Percentiles rank a stretch among this genome's conserved stretches.
These are phyloP conservation scores for Xylariaceae sp. DNA, from an alignment of 2,329 filamentous ascomycete genomes.

Conservation along the genomic window DNA sequence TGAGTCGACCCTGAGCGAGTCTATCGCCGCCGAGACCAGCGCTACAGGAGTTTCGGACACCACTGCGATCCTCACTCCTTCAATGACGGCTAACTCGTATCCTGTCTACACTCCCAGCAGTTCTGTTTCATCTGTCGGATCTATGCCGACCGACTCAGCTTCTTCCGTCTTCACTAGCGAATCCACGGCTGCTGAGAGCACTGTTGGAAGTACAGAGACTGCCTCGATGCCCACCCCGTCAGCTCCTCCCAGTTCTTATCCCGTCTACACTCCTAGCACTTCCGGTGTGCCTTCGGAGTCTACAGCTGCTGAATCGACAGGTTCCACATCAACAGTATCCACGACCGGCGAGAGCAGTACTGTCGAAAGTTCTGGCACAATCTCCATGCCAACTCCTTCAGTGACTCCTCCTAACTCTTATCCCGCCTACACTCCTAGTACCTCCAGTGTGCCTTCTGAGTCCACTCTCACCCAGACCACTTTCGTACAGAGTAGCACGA, in stretches of 20 bases:
- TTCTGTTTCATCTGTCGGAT: too few relatives aligned
- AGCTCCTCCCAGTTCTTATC: background rate
- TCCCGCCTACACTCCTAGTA: slow-evolving; percentile 14
- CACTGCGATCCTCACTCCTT: background rate
- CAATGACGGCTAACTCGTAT: background rate
- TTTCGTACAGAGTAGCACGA: slow-evolving; percentile 9
- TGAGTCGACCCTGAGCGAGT: slow-evolving; percentile 6
- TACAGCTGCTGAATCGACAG: background rate
- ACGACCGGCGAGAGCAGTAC: slow-evolving; percentile 16
- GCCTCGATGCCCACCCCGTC: background rate
- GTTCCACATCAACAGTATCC: background rate
- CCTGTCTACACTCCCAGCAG: background rate
- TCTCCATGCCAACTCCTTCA: background rate
- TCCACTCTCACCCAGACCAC: slow-evolving; percentile 12
- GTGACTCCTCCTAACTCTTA: slow-evolving; percentile 6
- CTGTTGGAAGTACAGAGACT: background rate
- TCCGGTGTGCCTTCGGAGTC: slow-evolving; percentile 2
- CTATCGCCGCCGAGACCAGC: background rate
- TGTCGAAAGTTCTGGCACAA: background rate
- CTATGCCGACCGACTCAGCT: background rate
- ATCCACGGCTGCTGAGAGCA: background rate
- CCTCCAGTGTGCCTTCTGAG: slow-evolving; percentile 15
- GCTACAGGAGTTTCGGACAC: too few relatives aligned
- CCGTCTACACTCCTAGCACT: background rate
- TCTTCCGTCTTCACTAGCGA: background rate